Evolutionary conservation across 1,284 basidiomycete genomes (phyloP).

Genomic region (Ustilago hordei): DNA sequence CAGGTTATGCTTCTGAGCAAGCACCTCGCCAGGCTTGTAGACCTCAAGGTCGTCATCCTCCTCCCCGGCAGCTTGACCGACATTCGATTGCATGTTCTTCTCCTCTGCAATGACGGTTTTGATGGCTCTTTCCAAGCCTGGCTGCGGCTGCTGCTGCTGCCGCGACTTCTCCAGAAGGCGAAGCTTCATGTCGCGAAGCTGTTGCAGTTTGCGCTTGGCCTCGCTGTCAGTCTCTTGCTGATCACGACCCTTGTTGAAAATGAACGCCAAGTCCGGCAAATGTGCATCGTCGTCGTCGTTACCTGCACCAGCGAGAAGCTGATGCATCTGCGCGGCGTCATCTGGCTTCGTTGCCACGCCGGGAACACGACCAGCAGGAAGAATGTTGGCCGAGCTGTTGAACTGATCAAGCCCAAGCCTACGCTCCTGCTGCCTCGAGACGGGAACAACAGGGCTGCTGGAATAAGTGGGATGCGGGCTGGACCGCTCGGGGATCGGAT

Average conservation of each 20-base stretch:
- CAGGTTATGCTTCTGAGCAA: constrained; percentile 41
- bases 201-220: constrained; percentile 18
- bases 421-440: constrained; percentile 37
- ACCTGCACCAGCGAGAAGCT: constrained; percentile 4
- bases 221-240: constrained; percentile 27
- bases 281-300: constrained; percentile 33
- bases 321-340: not conserved
- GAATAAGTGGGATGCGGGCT: constrained; percentile 29
- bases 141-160: constrained; percentile 11
- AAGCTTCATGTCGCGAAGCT: constrained; percentile 32
- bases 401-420: constrained; percentile 27
- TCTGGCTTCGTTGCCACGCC: constrained; percentile 35
- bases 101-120: not conserved
- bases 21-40: constrained; percentile 27
- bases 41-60: constrained; percentile 31
- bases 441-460: constrained; percentile 42
- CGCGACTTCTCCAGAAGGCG: constrained; percentile 30
- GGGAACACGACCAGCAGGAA: constrained; percentile 19
- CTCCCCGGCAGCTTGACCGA: not conserved
- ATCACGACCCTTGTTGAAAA: constrained; percentile 31
- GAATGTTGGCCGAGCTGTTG: constrained; percentile 21
- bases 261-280: constrained; percentile 37
- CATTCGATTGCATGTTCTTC: not conserved
- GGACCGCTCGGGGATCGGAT: constrained; percentile 39
- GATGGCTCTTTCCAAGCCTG: not conserved